Conservation (phyloP, 306 rosid species). For the Pachyrhizus erosus region DNA sequence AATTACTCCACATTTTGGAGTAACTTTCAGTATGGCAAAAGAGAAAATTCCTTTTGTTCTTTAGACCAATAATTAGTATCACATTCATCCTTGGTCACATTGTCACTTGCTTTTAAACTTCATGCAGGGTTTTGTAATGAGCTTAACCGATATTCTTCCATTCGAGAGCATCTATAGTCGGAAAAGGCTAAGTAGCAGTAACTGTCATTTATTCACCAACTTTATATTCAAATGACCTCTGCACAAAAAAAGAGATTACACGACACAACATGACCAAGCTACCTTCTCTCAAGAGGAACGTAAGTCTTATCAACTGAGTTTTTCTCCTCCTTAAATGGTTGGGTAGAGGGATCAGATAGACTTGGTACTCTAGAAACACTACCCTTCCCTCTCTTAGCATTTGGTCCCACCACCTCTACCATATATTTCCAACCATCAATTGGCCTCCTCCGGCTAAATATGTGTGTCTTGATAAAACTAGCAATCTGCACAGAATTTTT, state of each 20-base stretch:
- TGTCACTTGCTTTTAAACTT: constrained; percentile 7
- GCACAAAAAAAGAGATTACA: constrained; percentile 17
- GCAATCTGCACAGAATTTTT: constrained; percentile 71
- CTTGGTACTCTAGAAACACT: constrained; percentile 83
- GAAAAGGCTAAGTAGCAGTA: not conserved
- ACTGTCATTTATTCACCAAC: not conserved
- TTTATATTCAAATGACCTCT: constrained; percentile 17
- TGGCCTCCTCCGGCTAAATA: constrained; percentile 94
- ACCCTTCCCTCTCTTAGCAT: constrained; percentile 91
- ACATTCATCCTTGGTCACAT: not conserved
- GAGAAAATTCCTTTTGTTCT: not conserved
- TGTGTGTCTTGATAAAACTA: constrained; percentile 93
- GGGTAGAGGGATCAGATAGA: constrained; percentile 89
- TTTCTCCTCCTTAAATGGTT: constrained; percentile 86
- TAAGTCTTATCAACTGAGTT: constrained; percentile 46
- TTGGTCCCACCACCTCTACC: constrained; percentile 97
- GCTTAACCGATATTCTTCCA: not conserved
- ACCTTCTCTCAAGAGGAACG: constrained; percentile 53
- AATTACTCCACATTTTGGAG: not conserved
- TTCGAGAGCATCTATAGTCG: not conserved
- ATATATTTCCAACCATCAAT: constrained; percentile 97
- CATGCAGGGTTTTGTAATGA: constrained; percentile 22
- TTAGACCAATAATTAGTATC: not conserved
- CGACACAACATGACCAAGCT: constrained; percentile 36
- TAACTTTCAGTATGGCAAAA: not conserved